Base-by-base conservation (phyloP, 2,329 filamentous ascomycete species). In the Emydomyces testavorans region DNA sequence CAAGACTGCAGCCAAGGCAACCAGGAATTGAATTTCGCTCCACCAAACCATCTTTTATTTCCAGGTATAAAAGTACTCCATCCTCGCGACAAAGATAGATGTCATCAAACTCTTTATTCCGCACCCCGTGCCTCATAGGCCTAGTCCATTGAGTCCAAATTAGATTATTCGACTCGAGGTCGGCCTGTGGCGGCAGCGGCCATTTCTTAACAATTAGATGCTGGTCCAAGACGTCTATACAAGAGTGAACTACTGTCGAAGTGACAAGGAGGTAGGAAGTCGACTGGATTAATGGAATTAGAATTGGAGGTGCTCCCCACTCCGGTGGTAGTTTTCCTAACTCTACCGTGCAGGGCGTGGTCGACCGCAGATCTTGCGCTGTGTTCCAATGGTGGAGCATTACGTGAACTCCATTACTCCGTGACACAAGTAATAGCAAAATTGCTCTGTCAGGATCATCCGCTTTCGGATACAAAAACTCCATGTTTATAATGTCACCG, bases 41-140 rank as follows among this genome's bases (percentile, higher is more conserved):
- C 77, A 69, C 38, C 73, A 75, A 70, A 4, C 65, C 64, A 41
- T 70, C 62, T 26, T 73, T 73, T 50, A 86, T 78, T 54, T 87
- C 80, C 3, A 90, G 65, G 54, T 83, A 85, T 46, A 81, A 76
- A 7, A 95, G 74, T 41, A 81, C 71, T 2, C 92, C 92, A 60
- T 96, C 90, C 65, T 96, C 90, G 47, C 89, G 79, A 8, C 83
- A 85, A 13, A 98, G 70, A 59, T 92, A 94, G 41, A 96, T 79
- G 51, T 82, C 79, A 59, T 96, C 92, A 29, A 80, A 79, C 15
- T 70, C 73, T 46, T 75, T 69, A 45, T 76, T 76, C 54, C 82
- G 83, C 10, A 70, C 66, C 51, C 74, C 74, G 20, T 79, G 75
- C 6, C 90, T 80, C 50, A 79, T 75, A 1, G 88, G 84, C 50